phyloP scores from a whole-genome alignment of 139 green algal genomes.

The Dunaliella primolecta region DNA sequence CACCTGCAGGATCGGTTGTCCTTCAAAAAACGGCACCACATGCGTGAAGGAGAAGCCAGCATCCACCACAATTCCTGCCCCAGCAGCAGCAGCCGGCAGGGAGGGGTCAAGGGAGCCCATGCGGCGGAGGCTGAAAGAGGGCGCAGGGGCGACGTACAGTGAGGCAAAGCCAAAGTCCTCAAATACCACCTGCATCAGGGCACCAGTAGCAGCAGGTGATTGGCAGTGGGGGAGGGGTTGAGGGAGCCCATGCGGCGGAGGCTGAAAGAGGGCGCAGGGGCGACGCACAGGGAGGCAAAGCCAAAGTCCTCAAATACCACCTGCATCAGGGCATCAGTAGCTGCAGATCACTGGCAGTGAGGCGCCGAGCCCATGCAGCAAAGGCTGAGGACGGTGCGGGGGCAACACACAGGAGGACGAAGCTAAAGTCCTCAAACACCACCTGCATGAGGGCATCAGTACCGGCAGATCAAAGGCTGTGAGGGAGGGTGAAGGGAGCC shows the following conservation, averaged over 20 bases:
- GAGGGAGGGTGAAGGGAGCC: constrained; percentile 17
- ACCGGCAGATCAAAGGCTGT: constrained; percentile 17
- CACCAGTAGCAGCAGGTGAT: not conserved
- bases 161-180: constrained; percentile 73
- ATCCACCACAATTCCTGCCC: constrained; percentile 58
- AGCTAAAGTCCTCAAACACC: constrained; percentile 80
- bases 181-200: constrained; percentile 72
- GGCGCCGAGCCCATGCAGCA: constrained; percentile 19
- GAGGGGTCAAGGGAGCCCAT: constrained; percentile 28
- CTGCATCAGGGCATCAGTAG: constrained; percentile 30
- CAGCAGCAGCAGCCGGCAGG: constrained; percentile 28
- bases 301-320: constrained; percentile 81
- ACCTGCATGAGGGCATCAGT: constrained; percentile 43
- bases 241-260: constrained; percentile 39
- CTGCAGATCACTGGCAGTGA: constrained; percentile 21
- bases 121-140: constrained; percentile 54
- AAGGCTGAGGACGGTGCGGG: constrained; percentile 60
- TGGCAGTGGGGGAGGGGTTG: constrained; percentile 32
- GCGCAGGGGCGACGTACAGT: constrained; percentile 51
- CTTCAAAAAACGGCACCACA: constrained; percentile 67
- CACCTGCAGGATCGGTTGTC: constrained; percentile 22
- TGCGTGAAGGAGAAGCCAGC: constrained; percentile 81
- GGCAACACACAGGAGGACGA: constrained; percentile 51
- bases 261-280: constrained; percentile 55
- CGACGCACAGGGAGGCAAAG: constrained; percentile 56